Evolutionary conservation across 768 basidiomycete genomes (phyloP), one percentile per base, ranked within the genome.

Genomic region (Phaeotremella skinneri): DNA sequence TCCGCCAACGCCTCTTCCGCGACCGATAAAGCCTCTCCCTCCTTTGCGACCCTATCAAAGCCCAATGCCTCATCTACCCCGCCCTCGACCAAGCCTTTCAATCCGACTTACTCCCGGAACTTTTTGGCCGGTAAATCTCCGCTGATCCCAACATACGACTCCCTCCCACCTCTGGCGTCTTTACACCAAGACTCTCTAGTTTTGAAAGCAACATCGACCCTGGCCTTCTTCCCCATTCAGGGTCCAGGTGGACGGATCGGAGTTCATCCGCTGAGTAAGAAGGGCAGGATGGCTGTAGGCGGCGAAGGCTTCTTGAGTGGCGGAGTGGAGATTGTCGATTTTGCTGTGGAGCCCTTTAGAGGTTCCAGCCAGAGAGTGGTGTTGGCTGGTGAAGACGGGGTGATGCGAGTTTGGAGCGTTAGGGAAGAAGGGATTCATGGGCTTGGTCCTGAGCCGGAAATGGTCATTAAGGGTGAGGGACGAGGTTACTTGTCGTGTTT

Each of bases 221-320:
- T 68, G 42, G 61, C 78, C n/a, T 70, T 78, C 67, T 78, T 75
- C 63, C 79, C 78, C 13, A 69, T 79, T 32, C 66, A 75, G 14
- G 79, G 79, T 2, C 67, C 78, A 0, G 79, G 79, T 21, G 79
- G 79, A 1, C 56, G 77, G 21, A 57, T 79, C 29, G 74, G 67
- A 0, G 67, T 76, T 1, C 78, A 78, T 59, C 63, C 76, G 0
- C 30, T 77, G 25, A 26, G 51, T 1, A 62, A 67, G 34, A 78
- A 70, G 52, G 78, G 78, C 0, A 58, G 79, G 3, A 59, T 79
- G 50, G 61, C 72, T 1, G 55, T 67, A 2, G 68, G 67, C 11
- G 64, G 68, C 13, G 66, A 75, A 13, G 62, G 64, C 0, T 66
- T 63, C 23, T 31, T 79, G 14, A 61, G 66, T 1, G 60, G 48